Base-by-base conservation (phyloP, 805 yeast species). In the Wickerhamomyces rabaulensis region DNA sequence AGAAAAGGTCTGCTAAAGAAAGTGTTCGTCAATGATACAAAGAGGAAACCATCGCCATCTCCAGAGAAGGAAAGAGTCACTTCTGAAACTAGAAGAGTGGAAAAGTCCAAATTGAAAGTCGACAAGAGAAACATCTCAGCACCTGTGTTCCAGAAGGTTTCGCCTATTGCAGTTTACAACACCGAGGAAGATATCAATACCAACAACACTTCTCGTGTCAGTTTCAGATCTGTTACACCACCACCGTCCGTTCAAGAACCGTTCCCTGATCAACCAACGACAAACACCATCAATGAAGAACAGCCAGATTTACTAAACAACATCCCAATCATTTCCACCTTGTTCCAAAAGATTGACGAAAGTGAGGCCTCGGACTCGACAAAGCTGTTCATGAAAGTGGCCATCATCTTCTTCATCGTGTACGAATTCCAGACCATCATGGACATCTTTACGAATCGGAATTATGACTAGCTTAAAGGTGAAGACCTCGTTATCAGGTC, bases 391-490 rank as follows among this genome's bases (percentile, higher is more conserved):
- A 23, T 50, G 33, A 52, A 50, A 29, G 13, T 43, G 15, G 62
- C 65, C 59, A 59, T 55, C 49, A 57, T 38, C 53, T 57, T 55
- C 53, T 65, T 54, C 58, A 62, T 39, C 62, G 67, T 36, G 53
- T 68, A 55, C 56, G 67, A 53, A 63, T 58, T 54, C 62, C 71
- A 54, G 27, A 22, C 44, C 17, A 12, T 56, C 9, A 13, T 42
- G 6, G 55, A 55, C 6, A 31, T 51, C 7, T 9, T 54, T 10
- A 13, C 23, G 8, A 27, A 20, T 33, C 36, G 20, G 9, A 9
- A n/a, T 33, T 3, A 12, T 27, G 31, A 27, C 15, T 27, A 27
- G 31, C n/a, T n/a, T n/a, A n/a, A n/a, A n/a, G n/a, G n/a, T n/a
- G n/a, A n/a, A n/a, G n/a, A n/a, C n/a, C n/a, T n/a, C n/a, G n/a